A percentile compares a stretch with the other conserved stretches of the same genome.
phyloP scores from a whole-genome alignment of 768 basidiomycete genomes.

The Porpolomopsis calyptriformis region DNA sequence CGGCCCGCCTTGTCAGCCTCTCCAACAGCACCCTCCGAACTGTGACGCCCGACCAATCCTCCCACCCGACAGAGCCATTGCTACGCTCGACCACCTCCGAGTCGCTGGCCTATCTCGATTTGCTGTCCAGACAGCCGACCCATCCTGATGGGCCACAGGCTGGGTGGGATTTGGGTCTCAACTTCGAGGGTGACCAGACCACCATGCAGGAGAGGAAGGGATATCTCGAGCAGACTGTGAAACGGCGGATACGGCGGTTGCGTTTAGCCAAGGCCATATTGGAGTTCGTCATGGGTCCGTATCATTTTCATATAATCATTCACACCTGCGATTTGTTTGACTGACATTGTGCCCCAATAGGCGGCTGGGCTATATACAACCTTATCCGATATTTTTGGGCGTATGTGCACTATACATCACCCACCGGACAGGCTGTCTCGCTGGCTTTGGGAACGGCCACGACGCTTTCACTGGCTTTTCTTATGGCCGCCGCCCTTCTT shows the following conservation, averaged over 20 bases:
- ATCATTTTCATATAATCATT: background rate
- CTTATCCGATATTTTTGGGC: slow-evolving; percentile 57
- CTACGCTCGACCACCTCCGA: slow-evolving; percentile 23
- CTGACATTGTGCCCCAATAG: slow-evolving; percentile 24
- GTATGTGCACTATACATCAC: slow-evolving; percentile 32
- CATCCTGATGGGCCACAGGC: slow-evolving; percentile 17
- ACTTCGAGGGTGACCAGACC: slow-evolving; percentile 19
- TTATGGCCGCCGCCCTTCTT: slow-evolving; percentile 27
- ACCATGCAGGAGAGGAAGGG: slow-evolving; percentile 21
- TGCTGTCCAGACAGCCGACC: slow-evolving; percentile 23
- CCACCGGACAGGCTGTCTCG: slow-evolving; percentile 31
- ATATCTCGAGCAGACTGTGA: slow-evolving; percentile 15
- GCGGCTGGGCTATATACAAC: slow-evolving; percentile 51
- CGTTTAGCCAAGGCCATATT: slow-evolving; percentile 20
- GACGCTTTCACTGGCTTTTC: slow-evolving; percentile 30
- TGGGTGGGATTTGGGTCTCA: slow-evolving; percentile 20
- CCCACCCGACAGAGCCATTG: slow-evolving; percentile 35
- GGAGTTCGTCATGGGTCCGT: slow-evolving; percentile 31
- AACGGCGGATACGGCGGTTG: slow-evolving; percentile 22
- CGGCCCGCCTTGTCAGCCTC: background rate
- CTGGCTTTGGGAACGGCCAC: slow-evolving; percentile 41
- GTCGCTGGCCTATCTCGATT: slow-evolving; percentile 23
- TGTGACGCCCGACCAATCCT: slow-evolving; percentile 23
- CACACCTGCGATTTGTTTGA: slow-evolving; percentile 12
- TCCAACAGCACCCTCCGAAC: slow-evolving; percentile 23